phyloP scores from a whole-genome alignment of 2,329 filamentous ascomycete species.

The Macrophomina pseudophaseolina region DNA sequence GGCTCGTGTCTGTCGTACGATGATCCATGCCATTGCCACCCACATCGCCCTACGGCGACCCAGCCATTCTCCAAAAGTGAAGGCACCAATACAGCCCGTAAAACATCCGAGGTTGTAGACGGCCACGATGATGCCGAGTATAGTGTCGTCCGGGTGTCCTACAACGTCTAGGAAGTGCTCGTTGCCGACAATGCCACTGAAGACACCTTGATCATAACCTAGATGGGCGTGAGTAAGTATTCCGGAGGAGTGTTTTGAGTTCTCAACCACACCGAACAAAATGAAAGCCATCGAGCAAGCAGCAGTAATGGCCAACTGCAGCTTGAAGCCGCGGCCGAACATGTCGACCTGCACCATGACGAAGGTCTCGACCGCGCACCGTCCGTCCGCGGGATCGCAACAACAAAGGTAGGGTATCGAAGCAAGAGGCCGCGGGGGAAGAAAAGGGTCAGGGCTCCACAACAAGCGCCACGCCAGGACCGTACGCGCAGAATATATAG shows the following conservation, averaged over 20 bases:
- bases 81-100: slow-evolving; percentile 46
- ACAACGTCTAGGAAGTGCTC: slow-evolving; percentile 43
- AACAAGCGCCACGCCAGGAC: background rate
- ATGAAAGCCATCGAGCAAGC: slow-evolving; percentile 25
- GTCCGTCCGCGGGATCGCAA: background rate
- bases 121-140: slow-evolving; percentile 55
- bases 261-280: slow-evolving; percentile 11
- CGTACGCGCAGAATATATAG: slow-evolving; percentile 5
- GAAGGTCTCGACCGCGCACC: background rate
- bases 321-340: slow-evolving; percentile 24
- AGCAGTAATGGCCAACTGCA: slow-evolving; percentile 26
- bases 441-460: slow-evolving; percentile 1
- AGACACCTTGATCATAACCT: slow-evolving; percentile 39
- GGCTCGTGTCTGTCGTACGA: background rate
- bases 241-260: background rate
- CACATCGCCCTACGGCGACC: slow-evolving; percentile 51
- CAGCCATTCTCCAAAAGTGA: slow-evolving; percentile 46
- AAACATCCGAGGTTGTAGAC: slow-evolving; percentile 58
- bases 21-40: slow-evolving; percentile 26
- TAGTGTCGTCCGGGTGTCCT: slow-evolving; percentile 44
- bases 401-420: background rate
- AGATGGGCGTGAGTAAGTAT: background rate
- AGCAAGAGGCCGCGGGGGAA: background rate
- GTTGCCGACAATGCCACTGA: slow-evolving; percentile 48
- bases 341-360: slow-evolving; percentile 23